These are phyloP conservation scores for Leptographium wingfieldii DNA, from an alignment of 2,329 filamentous ascomycete genomes.

Conservation along the genomic window DNA sequence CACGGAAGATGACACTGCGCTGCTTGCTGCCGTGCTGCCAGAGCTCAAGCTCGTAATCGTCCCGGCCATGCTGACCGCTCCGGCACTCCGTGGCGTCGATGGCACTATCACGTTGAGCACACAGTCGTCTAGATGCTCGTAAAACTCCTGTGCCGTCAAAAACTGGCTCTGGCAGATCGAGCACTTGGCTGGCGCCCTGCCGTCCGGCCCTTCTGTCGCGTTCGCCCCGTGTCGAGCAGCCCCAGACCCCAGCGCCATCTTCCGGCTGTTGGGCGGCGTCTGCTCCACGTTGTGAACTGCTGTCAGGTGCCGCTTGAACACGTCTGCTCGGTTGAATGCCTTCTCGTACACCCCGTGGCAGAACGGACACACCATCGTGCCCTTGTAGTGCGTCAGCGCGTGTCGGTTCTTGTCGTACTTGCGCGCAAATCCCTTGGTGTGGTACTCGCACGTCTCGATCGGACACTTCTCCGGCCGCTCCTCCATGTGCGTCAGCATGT, in stretches of 20 bases:
- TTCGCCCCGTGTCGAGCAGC: conserved; percentile 6
- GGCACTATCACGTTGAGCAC: conserved; percentile 47
- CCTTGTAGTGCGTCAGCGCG: conserved; percentile 93
- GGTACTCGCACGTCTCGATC: conserved; percentile 85
- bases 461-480: conserved; percentile 94
- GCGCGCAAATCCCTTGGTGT: conserved; percentile 83
- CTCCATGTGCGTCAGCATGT: conserved; percentile 92
- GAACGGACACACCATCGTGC: conserved; percentile 95
- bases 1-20: neutral
- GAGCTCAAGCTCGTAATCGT: neutral
- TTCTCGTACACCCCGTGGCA: conserved; percentile 87
- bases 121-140: conserved; percentile 76
- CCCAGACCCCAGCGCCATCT: conserved; percentile 38
- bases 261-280: conserved; percentile 78
- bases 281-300: conserved; percentile 92
- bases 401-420: conserved; percentile 99
- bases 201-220: conserved; percentile 6
- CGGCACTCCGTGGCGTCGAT: conserved; percentile 21
- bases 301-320: conserved; percentile 92
- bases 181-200: conserved; percentile 50
- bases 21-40: neutral
- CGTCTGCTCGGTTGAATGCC: conserved; percentile 90
- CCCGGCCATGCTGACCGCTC: neutral
- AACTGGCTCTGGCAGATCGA: conserved; percentile 78
- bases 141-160: conserved; percentile 84